Percentiles rank a stretch among this genome's conserved stretches.
phyloP scores from a whole-genome alignment of 352 stramenopile genomes.

The Saprolegnia parasitica region DNA sequence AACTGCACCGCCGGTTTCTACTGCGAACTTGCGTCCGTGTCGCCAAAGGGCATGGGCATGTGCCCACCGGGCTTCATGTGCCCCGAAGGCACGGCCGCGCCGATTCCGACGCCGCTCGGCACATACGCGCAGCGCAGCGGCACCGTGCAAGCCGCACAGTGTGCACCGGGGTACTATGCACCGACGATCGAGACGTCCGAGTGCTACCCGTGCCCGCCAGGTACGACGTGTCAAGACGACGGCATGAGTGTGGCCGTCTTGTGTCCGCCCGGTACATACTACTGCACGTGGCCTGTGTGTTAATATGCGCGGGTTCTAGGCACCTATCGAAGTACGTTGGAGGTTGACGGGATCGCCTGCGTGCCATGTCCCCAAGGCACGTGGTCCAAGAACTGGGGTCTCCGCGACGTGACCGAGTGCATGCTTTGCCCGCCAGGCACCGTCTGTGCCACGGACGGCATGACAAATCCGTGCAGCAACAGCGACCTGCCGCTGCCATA shows the following conservation, averaged over 20 bases:
- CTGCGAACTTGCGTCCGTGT: slow-evolving; percentile 90
- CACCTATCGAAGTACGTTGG: slow-evolving; percentile 79
- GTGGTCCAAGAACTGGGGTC: slow-evolving; percentile 98
- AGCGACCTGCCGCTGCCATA: slow-evolving; percentile 92
- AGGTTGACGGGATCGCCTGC: slow-evolving; percentile 87
- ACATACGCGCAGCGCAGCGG: slow-evolving; percentile 90
- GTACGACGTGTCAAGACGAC: slow-evolving; percentile 89
- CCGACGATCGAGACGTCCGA: slow-evolving; percentile 93
- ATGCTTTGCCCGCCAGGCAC: slow-evolving; percentile 87
- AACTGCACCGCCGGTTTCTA: slow-evolving; percentile 94
- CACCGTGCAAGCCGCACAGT: slow-evolving; percentile 87
- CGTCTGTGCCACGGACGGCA: slow-evolving; percentile 93
- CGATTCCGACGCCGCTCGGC: slow-evolving; percentile 89
- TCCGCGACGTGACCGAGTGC: slow-evolving; percentile 92
- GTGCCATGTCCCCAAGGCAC: slow-evolving; percentile 90
- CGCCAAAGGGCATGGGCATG: slow-evolving; percentile 88
- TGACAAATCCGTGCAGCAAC: slow-evolving; percentile 89
- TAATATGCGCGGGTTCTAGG: not conserved
- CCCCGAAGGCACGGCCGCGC: slow-evolving; percentile 87
- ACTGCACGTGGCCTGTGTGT: not conserved
- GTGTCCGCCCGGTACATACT: slow-evolving; percentile 87
- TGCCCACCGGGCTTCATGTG: slow-evolving; percentile 94
- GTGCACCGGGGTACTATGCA: slow-evolving; percentile 93
- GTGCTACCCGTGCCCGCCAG: slow-evolving; percentile 90
- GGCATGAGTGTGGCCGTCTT: slow-evolving; percentile 83